A percentile compares a stretch with the other conserved stretches of the same genome.
These are phyloP conservation scores for Ophiocordyceps camponoti-leonardi DNA, from an alignment of 2,329 filamentous ascomycete species.

Conservation along the genomic window DNA sequence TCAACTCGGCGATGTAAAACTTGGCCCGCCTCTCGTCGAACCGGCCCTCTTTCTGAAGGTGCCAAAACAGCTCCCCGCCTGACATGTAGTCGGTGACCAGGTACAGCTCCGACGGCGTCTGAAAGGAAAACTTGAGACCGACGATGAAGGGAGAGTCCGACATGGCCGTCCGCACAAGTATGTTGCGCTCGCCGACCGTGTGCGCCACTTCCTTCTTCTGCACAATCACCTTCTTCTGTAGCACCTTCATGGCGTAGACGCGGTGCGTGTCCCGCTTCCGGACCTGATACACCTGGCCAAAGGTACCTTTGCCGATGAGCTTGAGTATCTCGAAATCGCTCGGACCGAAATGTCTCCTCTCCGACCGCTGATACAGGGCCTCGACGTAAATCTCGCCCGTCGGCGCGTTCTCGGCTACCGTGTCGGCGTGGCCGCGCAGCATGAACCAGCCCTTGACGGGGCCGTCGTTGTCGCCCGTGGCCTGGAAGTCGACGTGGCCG, in stretches of 20 bases:
- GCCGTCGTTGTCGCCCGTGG: slow-evolving; percentile 45
- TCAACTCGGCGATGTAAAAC: slow-evolving; percentile 97
- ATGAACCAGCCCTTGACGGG: slow-evolving; percentile 74
- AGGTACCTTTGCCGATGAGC: slow-evolving; percentile 94
- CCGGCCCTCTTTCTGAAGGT: slow-evolving; percentile 88
- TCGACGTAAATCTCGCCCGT: slow-evolving; percentile 84
- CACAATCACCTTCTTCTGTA: slow-evolving; percentile 98
- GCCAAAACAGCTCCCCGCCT: slow-evolving; percentile 95
- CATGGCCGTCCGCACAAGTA: slow-evolving; percentile 87
- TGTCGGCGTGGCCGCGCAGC: slow-evolving; percentile 59
- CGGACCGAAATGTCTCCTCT: slow-evolving; percentile 83
- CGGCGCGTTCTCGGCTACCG: slow-evolving; percentile 49
- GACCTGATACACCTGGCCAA: slow-evolving; percentile 96
- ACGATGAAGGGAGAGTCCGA: slow-evolving; percentile 96
- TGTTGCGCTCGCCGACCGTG: slow-evolving; percentile 92
- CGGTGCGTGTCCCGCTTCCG: slow-evolving; percentile 90
- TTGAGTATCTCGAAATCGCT: slow-evolving; percentile 93
- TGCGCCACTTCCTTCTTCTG: slow-evolving; percentile 99
- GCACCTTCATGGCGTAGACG: slow-evolving; percentile 98
- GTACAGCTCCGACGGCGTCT: slow-evolving; percentile 90
- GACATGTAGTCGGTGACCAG: slow-evolving; percentile 99
- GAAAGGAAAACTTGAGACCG: slow-evolving; percentile 95
- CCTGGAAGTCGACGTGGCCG: slow-evolving; percentile 73
- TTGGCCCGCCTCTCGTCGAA: slow-evolving; percentile 92
- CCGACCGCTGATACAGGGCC: slow-evolving; percentile 68